A percentile compares a stretch with the other conserved stretches of the same genome.
phyloP scores from a whole-genome alignment of 2,329 filamentous ascomycete genomes.

The Epichloe brachyelytri region DNA sequence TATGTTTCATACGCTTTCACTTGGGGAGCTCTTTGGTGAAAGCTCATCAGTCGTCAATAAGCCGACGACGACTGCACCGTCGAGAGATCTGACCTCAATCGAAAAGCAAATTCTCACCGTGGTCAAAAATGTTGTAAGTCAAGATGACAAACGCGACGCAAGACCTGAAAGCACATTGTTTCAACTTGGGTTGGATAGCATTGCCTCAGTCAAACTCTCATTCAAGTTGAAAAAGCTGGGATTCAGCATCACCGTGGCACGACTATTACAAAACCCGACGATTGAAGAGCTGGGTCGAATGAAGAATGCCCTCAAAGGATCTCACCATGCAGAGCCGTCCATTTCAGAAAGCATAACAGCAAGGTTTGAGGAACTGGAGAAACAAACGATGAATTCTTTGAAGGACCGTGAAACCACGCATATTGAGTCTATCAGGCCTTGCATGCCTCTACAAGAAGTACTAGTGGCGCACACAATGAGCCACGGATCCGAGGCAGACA shows the following conservation, averaged over 20 bases:
- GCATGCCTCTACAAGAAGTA: constrained; percentile 9
- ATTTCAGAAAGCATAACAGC: not conserved
- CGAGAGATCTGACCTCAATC: not conserved
- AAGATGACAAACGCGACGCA: not conserved
- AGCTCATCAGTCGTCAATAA: not conserved
- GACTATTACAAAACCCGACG: constrained; percentile 20
- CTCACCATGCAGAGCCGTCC: not conserved
- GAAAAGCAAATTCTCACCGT: not conserved
- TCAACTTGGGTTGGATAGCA: constrained; percentile 24
- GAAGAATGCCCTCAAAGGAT: not conserved
- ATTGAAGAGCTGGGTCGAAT: constrained; percentile 19
- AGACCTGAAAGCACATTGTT: constrained; percentile 14
- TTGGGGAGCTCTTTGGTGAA: constrained; percentile 1
- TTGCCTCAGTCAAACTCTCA: constrained; percentile 23
- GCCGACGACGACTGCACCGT: not conserved
- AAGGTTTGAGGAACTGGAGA: not conserved
- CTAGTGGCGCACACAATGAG: constrained; percentile 22
- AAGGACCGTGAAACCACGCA: not conserved
- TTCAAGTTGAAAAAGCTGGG: constrained; percentile 20
- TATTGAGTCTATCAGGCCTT: constrained; percentile 7
- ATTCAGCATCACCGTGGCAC: constrained; percentile 19
- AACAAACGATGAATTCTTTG: not conserved
- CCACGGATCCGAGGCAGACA: constrained; percentile 12
- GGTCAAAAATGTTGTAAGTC: not conserved
- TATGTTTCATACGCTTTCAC: constrained; percentile 3